Evolutionary conservation across 768 basidiomycete species (phyloP).

Genomic region (Filobasidium wieringae): DNA sequence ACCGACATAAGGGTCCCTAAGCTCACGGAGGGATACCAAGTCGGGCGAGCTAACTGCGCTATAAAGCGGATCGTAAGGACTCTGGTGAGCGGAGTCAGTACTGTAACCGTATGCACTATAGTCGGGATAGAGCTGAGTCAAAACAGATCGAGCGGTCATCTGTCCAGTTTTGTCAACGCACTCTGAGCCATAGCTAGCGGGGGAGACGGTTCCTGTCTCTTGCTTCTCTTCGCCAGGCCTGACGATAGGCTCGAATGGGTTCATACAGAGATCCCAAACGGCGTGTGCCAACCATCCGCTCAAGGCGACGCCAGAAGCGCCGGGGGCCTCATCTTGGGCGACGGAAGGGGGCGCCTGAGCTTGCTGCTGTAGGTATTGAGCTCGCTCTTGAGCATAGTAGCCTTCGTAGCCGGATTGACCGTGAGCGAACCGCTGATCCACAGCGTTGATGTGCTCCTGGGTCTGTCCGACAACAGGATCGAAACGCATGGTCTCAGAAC

Average conservation of each 20-base stretch:
- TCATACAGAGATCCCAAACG: conserved; percentile 4
- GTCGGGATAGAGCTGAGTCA: background rate
- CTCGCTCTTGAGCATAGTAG: background rate
- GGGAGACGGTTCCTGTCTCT: background rate
- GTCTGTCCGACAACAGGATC: background rate
- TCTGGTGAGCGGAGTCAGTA: conserved; percentile 6
- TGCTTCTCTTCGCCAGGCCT: background rate
- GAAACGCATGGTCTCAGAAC: conserved; percentile 1
- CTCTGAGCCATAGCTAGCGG: background rate
- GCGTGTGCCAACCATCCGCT: conserved; percentile 11
- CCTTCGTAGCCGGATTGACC: too few species aligned
- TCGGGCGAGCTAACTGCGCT: conserved; percentile 2
- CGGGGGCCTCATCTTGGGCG: background rate
- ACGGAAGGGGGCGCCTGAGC: background rate
- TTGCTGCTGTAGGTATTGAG: background rate
- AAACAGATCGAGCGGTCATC: background rate
- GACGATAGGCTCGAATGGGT: conserved; percentile 10
- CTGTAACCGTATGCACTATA: conserved; percentile 1
- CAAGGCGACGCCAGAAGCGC: conserved; percentile 9
- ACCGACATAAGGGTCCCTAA: background rate
- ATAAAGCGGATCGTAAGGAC: conserved; percentile 2
- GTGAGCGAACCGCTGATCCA: background rate
- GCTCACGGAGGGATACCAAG: background rate
- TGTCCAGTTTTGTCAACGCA: background rate
- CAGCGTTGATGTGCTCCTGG: background rate